Evolutionary conservation across 1,139 yeast genomes (phyloP).

Genomic region (Sugiyamaella paludigena): DNA sequence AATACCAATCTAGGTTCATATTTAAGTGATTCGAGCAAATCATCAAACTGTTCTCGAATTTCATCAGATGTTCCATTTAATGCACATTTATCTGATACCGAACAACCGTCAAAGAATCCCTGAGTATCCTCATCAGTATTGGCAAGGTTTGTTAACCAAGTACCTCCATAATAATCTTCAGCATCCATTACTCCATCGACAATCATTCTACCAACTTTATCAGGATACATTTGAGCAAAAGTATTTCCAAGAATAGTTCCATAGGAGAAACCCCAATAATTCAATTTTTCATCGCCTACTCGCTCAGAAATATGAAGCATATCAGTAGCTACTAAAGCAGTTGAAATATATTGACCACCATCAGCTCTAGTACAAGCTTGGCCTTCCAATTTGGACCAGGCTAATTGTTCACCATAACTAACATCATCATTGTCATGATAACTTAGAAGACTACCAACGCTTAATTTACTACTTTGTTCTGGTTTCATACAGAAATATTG

Average conservation of each 20-base stretch:
- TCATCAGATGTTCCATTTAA: slow-evolving; percentile 16
- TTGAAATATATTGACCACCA: slow-evolving; percentile 18
- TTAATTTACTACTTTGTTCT: background rate
- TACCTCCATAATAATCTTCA: slow-evolving; percentile 20
- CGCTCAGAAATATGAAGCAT: slow-evolving; percentile 20
- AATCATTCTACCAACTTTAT: slow-evolving; percentile 20
- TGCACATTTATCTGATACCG: slow-evolving; percentile 18
- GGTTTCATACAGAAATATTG: slow-evolving; percentile 12
- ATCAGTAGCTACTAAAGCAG: slow-evolving; percentile 23
- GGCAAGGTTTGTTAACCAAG: slow-evolving; percentile 15
- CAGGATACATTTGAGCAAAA: slow-evolving; percentile 23
- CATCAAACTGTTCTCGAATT: slow-evolving; percentile 9
- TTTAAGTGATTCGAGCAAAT: slow-evolving; percentile 9
- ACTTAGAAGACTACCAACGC: background rate
- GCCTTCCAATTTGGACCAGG: slow-evolving; percentile 11
- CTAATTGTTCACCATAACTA: slow-evolving; percentile 13
- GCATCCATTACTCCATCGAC: slow-evolving; percentile 23
- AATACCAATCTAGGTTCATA: slow-evolving; percentile 14
- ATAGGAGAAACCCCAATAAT: slow-evolving; percentile 23
- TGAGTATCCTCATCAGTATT: slow-evolving; percentile 15
- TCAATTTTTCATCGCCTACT: slow-evolving; percentile 21
- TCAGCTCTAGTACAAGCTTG: slow-evolving; percentile 16
- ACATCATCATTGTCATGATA: slow-evolving; percentile 12
- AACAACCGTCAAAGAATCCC: slow-evolving; percentile 15
- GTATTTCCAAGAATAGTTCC: slow-evolving; percentile 24